These are phyloP conservation scores for Aspergillus tanneri DNA, from an alignment of 2,329 filamentous ascomycete species.

Conservation along the genomic window DNA sequence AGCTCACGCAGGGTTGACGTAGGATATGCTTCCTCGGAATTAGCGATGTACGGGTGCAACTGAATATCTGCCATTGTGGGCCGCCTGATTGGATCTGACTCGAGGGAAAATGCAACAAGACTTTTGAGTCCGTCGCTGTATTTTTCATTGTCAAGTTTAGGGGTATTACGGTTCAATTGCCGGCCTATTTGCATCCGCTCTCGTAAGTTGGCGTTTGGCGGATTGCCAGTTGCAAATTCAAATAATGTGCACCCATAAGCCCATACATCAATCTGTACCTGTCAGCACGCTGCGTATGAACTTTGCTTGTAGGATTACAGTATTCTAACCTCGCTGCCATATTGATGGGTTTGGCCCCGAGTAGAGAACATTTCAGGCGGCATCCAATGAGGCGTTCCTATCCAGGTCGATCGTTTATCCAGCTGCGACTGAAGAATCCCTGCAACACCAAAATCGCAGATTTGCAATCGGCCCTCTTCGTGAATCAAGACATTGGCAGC, in stretches of 20 bases:
- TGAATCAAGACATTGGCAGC: slow-evolving; percentile 64
- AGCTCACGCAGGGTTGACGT: slow-evolving; percentile 46
- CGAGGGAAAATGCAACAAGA: slow-evolving; percentile 46
- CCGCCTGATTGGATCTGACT: slow-evolving; percentile 45
- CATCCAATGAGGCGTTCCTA: slow-evolving; percentile 68
- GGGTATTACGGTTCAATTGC: slow-evolving; percentile 43
- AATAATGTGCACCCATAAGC: slow-evolving; percentile 52
- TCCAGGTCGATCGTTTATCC: slow-evolving; percentile 63
- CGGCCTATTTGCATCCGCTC: slow-evolving; percentile 50
- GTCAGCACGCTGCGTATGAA: slow-evolving; percentile 17
- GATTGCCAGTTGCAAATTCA: slow-evolving; percentile 51
- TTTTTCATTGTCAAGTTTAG: slow-evolving; percentile 43
- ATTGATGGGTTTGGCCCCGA: slow-evolving; percentile 42
- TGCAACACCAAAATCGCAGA: slow-evolving; percentile 67
- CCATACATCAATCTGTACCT: slow-evolving; percentile 49
- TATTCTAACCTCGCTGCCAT: slow-evolving; percentile 47
- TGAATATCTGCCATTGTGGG: slow-evolving; percentile 49
- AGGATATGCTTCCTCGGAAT: slow-evolving; percentile 45
- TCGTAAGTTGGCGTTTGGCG: slow-evolving; percentile 49
- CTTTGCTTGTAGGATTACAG: background rate
- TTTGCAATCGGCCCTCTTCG: slow-evolving; percentile 61
- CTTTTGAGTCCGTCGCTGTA: slow-evolving; percentile 48
- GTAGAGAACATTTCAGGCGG: slow-evolving; percentile 57
- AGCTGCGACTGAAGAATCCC: slow-evolving; percentile 60
- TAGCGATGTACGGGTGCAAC: slow-evolving; percentile 46